These are phyloP conservation scores for Durotheca rogersii DNA, from an alignment of 495 filamentous ascomycete genomes.

Conservation along the genomic window DNA sequence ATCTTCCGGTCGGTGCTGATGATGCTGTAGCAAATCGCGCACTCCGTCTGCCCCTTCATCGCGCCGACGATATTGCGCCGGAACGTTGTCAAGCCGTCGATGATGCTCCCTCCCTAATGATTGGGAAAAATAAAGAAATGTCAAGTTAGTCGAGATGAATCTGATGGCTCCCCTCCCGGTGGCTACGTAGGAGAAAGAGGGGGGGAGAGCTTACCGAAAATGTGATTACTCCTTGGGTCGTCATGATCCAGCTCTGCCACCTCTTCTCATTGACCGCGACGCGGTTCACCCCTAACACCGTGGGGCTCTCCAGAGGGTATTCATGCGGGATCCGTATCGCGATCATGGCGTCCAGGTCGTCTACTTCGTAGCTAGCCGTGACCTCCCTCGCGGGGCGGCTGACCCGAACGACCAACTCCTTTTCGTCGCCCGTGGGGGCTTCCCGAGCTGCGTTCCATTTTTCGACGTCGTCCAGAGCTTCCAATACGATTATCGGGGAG, in stretches of 20 bases:
- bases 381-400: constrained; percentile 69
- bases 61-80: constrained; percentile 79
- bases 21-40: constrained; percentile 95
- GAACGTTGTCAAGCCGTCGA: constrained; percentile 82
- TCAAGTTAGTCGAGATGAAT: no score
- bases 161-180: no score
- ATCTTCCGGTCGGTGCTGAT: constrained; percentile 82
- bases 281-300: constrained; percentile 74
- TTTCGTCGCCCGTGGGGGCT: constrained; percentile 59
- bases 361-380: constrained; percentile 77
- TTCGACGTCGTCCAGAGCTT: constrained; percentile 67
- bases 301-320: constrained; percentile 77
- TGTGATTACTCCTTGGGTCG: constrained; percentile 88
- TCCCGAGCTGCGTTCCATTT: constrained; percentile 67
- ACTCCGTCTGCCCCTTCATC: constrained; percentile 91
- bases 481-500: constrained; percentile 74
- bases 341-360: constrained; percentile 80
- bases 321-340: constrained; percentile 71
- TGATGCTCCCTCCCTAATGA: constrained; percentile 68
- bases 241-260: constrained; percentile 82
- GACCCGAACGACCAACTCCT: constrained; percentile 71
- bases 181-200: no score
- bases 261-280: constrained; percentile 86
- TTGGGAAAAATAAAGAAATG: no score
- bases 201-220: constrained; percentile 63